phyloP scores from a whole-genome alignment of 2,329 filamentous ascomycete species.

The Fusarium pseudocircinatum region DNA sequence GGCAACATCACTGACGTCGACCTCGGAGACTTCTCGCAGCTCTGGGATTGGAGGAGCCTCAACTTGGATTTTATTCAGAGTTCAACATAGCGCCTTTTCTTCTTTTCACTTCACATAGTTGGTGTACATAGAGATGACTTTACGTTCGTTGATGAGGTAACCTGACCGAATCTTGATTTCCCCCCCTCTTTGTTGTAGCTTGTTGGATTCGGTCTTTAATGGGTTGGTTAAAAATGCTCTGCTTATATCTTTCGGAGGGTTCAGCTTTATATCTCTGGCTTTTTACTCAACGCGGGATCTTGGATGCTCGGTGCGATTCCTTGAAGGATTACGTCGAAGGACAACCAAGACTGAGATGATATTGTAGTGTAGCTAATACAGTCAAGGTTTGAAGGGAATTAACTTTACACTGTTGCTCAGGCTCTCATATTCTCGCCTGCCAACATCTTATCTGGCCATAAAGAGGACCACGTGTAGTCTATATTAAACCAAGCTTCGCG shows the following conservation, averaged over 20 bases:
- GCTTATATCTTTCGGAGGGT: neutral
- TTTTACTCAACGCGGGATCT: neutral
- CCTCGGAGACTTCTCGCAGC: constrained; percentile 34
- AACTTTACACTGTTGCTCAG: neutral
- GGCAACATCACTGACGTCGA: constrained; percentile 36
- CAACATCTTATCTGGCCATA: neutral
- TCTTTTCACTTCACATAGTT: neutral
- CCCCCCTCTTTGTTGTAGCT: neutral
- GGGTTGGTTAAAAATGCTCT: neutral
- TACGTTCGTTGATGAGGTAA: neutral
- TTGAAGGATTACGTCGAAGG: neutral
- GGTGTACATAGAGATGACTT: constrained; percentile 24
- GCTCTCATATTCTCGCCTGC: neutral
- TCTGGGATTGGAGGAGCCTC: constrained; percentile 41
- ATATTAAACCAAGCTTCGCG: neutral
- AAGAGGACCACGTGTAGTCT: neutral
- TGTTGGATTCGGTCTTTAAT: neutral
- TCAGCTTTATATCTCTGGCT: neutral
- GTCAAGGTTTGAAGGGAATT: neutral
- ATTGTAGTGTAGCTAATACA: neutral
- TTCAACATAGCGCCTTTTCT: constrained; percentile 9
- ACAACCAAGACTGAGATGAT: neutral
- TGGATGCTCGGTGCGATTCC: neutral
- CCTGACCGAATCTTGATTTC: neutral
- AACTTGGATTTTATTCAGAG: constrained; percentile 39